Percentiles rank a stretch among this genome's conserved stretches.
Conservation (phyloP, 2,329 filamentous ascomycete genomes). For the Cercospora canescens region DNA sequence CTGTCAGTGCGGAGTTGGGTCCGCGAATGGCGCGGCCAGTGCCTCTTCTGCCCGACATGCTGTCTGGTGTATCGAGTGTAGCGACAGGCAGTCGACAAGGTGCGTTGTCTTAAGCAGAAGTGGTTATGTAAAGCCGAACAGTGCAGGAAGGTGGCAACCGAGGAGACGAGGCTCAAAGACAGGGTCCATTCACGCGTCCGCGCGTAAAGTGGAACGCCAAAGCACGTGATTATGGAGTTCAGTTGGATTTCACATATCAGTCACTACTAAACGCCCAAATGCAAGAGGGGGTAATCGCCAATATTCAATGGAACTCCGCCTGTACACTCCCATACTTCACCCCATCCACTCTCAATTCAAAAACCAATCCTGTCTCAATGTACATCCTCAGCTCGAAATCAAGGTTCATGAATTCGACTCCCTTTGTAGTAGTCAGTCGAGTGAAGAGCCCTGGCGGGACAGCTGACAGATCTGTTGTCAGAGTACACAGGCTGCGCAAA, state of each 20-base stretch:
- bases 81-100: background rate
- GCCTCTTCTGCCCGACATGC: conserved; percentile 38
- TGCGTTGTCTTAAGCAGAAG: background rate
- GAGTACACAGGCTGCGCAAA: conserved; percentile 70
- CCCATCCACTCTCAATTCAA: conserved; percentile 77
- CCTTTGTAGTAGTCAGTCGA: conserved; percentile 72
- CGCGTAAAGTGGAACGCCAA: conserved; percentile 5
- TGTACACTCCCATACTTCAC: conserved; percentile 75
- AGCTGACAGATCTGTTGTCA: conserved; percentile 76
- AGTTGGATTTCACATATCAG: background rate
- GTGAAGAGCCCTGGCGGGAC: conserved; percentile 75
- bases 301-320: conserved; percentile 65
- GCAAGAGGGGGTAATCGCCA: background rate
- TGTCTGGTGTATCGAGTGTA: conserved; percentile 4
- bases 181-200: conserved; percentile 4
- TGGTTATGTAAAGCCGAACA: background rate
- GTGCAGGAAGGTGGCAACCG: conserved; percentile 2
- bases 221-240: background rate
- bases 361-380: conserved; percentile 73
- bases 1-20: conserved; percentile 66
- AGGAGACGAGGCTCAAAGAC: background rate
- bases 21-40: conserved; percentile 53
- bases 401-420: conserved; percentile 78
- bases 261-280: background rate
- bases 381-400: conserved; percentile 84